Evolutionary conservation across 768 basidiomycete species (phyloP).

Genomic region (Mycena metata): DNA sequence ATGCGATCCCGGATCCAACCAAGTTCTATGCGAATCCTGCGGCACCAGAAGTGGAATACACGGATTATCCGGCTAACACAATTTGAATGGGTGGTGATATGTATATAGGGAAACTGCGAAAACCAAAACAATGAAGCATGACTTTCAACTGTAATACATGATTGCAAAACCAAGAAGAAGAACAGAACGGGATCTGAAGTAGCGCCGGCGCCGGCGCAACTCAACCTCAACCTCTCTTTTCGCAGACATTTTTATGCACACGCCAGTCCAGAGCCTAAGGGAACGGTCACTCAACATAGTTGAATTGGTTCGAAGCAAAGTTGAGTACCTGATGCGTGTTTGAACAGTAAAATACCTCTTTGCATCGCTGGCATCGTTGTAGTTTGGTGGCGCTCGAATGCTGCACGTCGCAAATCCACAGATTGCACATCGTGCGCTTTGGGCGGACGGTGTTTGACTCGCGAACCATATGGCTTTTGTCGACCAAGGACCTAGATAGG

Average conservation of each 20-base stretch:
- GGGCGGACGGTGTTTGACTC: neutral
- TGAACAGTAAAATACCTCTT: slow-evolving; percentile 37
- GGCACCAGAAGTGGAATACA: neutral
- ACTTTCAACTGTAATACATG: too few species aligned
- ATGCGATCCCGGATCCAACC: slow-evolving; percentile 42
- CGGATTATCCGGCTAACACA: slow-evolving; percentile 7
- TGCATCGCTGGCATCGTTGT: slow-evolving; percentile 36
- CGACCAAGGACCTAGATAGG: slow-evolving; percentile 13
- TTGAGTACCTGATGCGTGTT: slow-evolving; percentile 12
- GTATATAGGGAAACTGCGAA: too few species aligned
- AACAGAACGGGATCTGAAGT: too few species aligned
- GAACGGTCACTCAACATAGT: neutral
- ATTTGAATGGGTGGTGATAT: neutral
- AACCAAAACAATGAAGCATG: too few species aligned
- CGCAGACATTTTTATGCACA: slow-evolving; percentile 13
- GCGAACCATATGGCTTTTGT: slow-evolving; percentile 23
- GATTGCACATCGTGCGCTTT: slow-evolving; percentile 32
- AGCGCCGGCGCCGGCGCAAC: too few species aligned
- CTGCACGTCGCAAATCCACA: slow-evolving; percentile 29
- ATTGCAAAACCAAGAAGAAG: too few species aligned
- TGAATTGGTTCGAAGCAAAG: neutral
- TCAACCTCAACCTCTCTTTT: neutral
- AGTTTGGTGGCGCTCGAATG: slow-evolving; percentile 23
- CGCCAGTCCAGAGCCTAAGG: slow-evolving; percentile 11
- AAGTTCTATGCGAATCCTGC: neutral